Evolutionary conservation across 1,284 basidiomycete species (phyloP).

Genomic region (Naganishia cerealis): DNA sequence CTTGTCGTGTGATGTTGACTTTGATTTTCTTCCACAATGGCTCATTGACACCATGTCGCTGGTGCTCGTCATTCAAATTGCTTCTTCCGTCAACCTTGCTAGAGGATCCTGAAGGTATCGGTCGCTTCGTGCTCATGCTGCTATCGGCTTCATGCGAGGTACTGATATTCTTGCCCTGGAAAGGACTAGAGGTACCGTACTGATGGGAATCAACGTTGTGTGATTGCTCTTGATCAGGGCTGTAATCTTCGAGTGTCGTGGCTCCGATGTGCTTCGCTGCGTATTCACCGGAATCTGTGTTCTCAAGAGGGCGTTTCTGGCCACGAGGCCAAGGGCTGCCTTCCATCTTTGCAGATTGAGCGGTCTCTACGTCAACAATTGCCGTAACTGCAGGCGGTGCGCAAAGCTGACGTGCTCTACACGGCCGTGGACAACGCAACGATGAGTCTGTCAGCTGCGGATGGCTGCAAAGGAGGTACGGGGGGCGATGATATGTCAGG

Average conservation of each 20-base stretch:
- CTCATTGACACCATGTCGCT: background rate
- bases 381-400: background rate
- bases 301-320: background rate
- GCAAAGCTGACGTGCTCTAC: background rate
- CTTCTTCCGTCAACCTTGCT: background rate
- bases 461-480: background rate
- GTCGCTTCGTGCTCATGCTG: background rate
- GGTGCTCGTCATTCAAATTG: background rate
- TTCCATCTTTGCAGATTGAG: background rate
- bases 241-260: background rate
- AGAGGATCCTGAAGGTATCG: background rate
- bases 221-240: background rate
- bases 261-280: background rate
- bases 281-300: background rate
- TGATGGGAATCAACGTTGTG: background rate
- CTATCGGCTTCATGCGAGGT: background rate
- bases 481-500: background rate
- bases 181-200: background rate
- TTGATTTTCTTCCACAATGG: conserved; percentile 13
- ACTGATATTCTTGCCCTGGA: background rate
- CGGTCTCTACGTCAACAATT: background rate
- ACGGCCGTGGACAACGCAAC: background rate
- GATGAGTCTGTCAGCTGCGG: background rate
- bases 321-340: background rate
- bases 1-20: conserved; percentile 5